Base-by-base conservation (phyloP, 305 asterid species). In the Caryopteris hybrid region DNA sequence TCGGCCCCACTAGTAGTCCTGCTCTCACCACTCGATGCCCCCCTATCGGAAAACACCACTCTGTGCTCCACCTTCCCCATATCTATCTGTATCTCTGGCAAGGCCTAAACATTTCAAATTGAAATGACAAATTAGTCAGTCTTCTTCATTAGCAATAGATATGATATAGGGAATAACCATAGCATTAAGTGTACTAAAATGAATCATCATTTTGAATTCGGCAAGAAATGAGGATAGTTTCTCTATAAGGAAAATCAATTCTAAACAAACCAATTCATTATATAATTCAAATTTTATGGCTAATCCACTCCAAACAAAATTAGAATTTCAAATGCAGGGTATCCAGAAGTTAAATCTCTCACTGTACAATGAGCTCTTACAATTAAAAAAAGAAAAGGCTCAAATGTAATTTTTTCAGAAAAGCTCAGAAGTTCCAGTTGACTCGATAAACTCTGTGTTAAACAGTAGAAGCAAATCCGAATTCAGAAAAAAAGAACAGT, bases 31-130 rank as follows among this genome's bases (percentile, higher is more conserved):
- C 97, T 86, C 7, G 92, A 90, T 59, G 89, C 86, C 39, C 88
- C 88, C 72, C 75, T 81, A 53, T 87, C 91, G 2, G 96, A 85
- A 74, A 81, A 87, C 71, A 90, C 95, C 68, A 88, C 89, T 71
- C 95, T 72, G 64, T 90, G 97, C 79, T 83, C 97, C 64, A 87
- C 83, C 74, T 88, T 90, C 67, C 97, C 97, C 91, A 87, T 86
- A 65, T 88, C 86, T 51, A 88, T 84, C 80, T 90, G 97, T 77
- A 84, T 86, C 78, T 86, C 94, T 16, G 92, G 89, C 74, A 83
- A 57, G 12, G 74, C 90, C 95, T 88, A 74, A 67, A 68, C 61
- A 22, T 36, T 59, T 46, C 34, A 69, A 65, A 36, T 13, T 20
- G 33, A 39, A 33, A 34, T 5, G 13, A 34, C 29, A 14, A 11